These are phyloP conservation scores for Euclidium syriacum DNA, from an alignment of 345 rosid genomes.

Conservation along the genomic window DNA sequence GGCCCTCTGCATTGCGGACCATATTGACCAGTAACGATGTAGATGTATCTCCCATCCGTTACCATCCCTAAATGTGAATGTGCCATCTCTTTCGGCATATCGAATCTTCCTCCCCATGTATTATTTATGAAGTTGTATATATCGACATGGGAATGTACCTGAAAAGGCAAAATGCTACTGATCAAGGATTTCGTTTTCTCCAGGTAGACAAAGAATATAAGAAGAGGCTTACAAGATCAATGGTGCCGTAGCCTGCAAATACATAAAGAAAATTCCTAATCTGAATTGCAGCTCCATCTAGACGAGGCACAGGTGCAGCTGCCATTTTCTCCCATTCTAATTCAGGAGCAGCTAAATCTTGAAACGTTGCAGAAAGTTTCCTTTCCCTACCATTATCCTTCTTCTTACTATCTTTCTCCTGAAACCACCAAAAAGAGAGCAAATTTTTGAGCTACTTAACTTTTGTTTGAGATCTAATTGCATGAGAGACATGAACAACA, in stretches of 20 bases:
- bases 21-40: constrained; percentile 78
- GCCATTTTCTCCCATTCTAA: constrained; percentile 88
- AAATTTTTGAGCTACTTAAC: background rate
- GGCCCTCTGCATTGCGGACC: constrained; percentile 98
- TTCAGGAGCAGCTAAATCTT: constrained; percentile 78
- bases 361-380: constrained; percentile 80
- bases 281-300: constrained; percentile 93
- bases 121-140: constrained; percentile 75
- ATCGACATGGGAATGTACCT: constrained; percentile 97
- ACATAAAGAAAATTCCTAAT: constrained; percentile 68
- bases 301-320: constrained; percentile 85
- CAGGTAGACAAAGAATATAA: background rate
- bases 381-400: constrained; percentile 39
- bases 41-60: constrained; percentile 84
- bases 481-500: background rate
- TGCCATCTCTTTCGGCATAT: constrained; percentile 99
- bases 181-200: background rate
- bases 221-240: constrained; percentile 55
- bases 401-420: constrained; percentile 36
- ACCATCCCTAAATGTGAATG: constrained; percentile 99
- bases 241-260: constrained; percentile 92
- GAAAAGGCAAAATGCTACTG: background rate
- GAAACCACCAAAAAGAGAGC: constrained; percentile 7
- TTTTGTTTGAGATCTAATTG: background rate
- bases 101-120: constrained; percentile 85